A percentile compares a stretch with the other conserved stretches of the same genome.
These are phyloP conservation scores for Aspergillus sp. DNA, from an alignment of 2,329 filamentous ascomycete genomes.

Conservation along the genomic window DNA sequence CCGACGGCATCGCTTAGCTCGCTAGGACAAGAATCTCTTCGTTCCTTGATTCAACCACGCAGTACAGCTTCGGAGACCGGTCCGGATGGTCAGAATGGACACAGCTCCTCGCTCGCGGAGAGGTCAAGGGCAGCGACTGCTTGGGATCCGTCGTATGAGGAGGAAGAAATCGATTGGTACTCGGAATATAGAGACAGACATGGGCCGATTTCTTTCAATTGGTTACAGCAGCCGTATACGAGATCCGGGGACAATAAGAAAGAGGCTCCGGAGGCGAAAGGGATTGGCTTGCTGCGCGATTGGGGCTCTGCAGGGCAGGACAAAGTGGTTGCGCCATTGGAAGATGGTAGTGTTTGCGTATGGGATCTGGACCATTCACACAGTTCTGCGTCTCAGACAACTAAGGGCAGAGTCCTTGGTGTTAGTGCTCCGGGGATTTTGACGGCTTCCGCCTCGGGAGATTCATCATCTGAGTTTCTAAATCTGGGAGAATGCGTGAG, in stretches of 20 bases:
- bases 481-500: conserved; percentile 73
- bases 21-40: conserved; percentile 26
- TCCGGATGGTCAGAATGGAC: conserved; percentile 3
- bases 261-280: conserved; percentile 58
- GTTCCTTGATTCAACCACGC: conserved; percentile 28
- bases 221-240: conserved; percentile 59
- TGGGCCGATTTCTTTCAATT: conserved; percentile 65
- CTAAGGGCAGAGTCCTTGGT: conserved; percentile 54
- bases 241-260: conserved; percentile 23
- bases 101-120: conserved; percentile 17
- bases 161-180: conserved; percentile 74
- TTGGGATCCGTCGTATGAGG: conserved; percentile 73
- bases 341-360: conserved; percentile 79
- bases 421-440: conserved; percentile 63
- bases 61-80: conserved; percentile 1
- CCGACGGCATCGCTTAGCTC: conserved; percentile 26
- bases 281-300: conserved; percentile 61
- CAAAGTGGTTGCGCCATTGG: conserved; percentile 67
- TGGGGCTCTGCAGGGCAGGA: conserved; percentile 47
- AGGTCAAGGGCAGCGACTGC: conserved; percentile 47
- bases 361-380: conserved; percentile 62
- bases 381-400: conserved; percentile 24
- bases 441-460: conserved; percentile 61
- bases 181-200: conserved; percentile 80
- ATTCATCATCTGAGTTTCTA: conserved; percentile 28